Percentiles rank a stretch among this genome's conserved stretches.
phyloP scores from a whole-genome alignment of 495 filamentous ascomycete genomes.

The Daldinia decipiens region DNA sequence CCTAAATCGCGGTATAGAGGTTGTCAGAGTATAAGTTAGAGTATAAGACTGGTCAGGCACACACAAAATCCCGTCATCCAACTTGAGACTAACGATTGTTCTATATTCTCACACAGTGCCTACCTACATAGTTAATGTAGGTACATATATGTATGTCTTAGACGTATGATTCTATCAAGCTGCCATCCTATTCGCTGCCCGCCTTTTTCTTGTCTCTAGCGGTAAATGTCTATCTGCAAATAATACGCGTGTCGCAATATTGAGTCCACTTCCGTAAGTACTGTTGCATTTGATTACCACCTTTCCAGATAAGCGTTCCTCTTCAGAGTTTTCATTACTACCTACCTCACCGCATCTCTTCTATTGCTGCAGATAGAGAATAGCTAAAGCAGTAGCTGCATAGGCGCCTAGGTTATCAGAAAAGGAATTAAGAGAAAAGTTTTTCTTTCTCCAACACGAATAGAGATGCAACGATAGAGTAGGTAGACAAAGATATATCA shows the following conservation, averaged over 20 bases:
- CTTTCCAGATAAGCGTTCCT: conserved; percentile 17
- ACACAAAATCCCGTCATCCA: not conserved
- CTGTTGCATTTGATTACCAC: conserved; percentile 49
- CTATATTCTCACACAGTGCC: not conserved
- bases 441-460: not conserved
- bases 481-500: not conserved
- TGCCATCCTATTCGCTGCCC: conserved; percentile 4
- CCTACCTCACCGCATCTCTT: conserved; percentile 9
- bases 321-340: conserved; percentile 24
- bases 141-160: not conserved
- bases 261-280: conserved; percentile 25
- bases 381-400: not conserved
- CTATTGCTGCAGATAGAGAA: conserved; percentile 2
- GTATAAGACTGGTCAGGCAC: conserved; percentile 23
- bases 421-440: not conserved
- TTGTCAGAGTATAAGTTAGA: not conserved
- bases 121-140: not conserved
- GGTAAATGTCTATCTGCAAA: not conserved
- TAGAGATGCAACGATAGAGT: not conserved
- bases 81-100: not conserved
- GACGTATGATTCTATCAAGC: not conserved
- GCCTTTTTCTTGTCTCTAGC: conserved; percentile 13
- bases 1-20: not conserved
- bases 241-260: conserved; percentile 33
- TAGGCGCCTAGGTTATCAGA: not conserved